Conservation (phyloP, 352 stramenopile species). For the Globisporangium paddicum region DNA sequence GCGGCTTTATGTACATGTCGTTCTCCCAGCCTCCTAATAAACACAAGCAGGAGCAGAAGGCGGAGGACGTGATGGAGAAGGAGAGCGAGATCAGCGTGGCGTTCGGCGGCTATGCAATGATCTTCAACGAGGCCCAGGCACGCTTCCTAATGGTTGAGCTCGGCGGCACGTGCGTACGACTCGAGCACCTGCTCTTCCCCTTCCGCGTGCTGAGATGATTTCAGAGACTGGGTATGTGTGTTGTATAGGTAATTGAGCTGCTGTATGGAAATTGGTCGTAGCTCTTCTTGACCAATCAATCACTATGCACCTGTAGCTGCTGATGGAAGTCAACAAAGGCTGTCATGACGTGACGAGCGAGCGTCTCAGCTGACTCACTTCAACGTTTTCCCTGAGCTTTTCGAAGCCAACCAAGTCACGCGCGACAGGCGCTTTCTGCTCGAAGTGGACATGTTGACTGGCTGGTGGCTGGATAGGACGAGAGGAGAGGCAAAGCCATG, state of each 20-base stretch:
- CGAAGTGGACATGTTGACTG: neutral
- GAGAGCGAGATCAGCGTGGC: neutral
- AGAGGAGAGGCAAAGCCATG: neutral
- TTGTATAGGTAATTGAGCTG: neutral
- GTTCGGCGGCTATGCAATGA: conserved; percentile 2
- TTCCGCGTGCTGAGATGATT: conserved; percentile 1
- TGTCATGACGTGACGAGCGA: neutral
- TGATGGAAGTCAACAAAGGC: neutral
- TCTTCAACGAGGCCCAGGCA: conserved; percentile 4
- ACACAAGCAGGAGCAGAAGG: neutral
- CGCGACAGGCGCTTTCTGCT: neutral
- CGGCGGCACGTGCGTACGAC: neutral
- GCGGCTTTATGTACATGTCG: neutral
- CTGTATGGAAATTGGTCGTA: neutral
- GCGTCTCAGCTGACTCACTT: neutral
- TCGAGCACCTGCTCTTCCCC: conserved; percentile 7
- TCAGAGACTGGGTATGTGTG: neutral
- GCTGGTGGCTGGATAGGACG: neutral
- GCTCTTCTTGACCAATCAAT: neutral
- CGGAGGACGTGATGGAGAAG: neutral
- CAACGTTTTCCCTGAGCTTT: neutral
- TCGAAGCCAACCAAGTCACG: neutral
- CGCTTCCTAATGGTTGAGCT: conserved; percentile 11
- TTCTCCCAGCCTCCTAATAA: neutral
- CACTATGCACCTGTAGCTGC: no score